Conservation (phyloP, 805 yeast genomes). For the Yamadazyma takamatsuzukensis region DNA sequence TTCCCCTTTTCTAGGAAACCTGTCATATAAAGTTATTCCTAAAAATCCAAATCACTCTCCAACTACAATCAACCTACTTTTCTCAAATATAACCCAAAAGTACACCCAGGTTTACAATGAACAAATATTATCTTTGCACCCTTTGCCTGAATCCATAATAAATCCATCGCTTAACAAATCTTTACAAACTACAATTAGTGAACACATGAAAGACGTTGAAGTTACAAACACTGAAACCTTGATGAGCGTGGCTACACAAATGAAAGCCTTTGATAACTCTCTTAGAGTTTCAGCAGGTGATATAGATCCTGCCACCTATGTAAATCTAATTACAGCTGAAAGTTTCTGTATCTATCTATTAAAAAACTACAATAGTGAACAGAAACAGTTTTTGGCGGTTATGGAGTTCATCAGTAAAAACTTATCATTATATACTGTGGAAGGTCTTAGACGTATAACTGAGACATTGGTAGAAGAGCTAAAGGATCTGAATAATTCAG, state of each 20-base stretch:
- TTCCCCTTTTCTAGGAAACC: constrained; percentile 26
- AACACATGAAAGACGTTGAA: background rate
- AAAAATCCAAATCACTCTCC: constrained; percentile 10
- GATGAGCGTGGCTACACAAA: constrained; percentile 11
- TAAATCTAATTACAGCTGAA: constrained; percentile 13
- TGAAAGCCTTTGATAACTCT: constrained; percentile 15
- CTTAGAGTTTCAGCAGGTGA: constrained; percentile 12
- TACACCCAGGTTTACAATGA: constrained; percentile 29
- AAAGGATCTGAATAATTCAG: background rate
- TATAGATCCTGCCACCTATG: constrained; percentile 8
- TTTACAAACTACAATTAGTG: background rate
- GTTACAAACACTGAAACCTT: constrained; percentile 1
- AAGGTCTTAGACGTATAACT: constrained; percentile 2
- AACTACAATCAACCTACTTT: constrained; percentile 20
- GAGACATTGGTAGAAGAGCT: constrained; percentile 1
- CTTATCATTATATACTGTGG: background rate
- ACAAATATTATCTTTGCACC: constrained; percentile 14
- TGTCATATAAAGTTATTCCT: constrained; percentile 18
- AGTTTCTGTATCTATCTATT: constrained; percentile 9
- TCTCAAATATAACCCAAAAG: constrained; percentile 22
- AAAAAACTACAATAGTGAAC: background rate
- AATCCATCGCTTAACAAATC: constrained; percentile 10
- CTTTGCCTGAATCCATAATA: constrained; percentile 8
- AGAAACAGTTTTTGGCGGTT: background rate
- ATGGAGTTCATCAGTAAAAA: constrained; percentile 1